A percentile compares a stretch with the other conserved stretches of the same genome.
These are phyloP conservation scores for Plasmodium reichenowi DNA, from an alignment of 169 alveolate genomes.

Conservation along the genomic window DNA sequence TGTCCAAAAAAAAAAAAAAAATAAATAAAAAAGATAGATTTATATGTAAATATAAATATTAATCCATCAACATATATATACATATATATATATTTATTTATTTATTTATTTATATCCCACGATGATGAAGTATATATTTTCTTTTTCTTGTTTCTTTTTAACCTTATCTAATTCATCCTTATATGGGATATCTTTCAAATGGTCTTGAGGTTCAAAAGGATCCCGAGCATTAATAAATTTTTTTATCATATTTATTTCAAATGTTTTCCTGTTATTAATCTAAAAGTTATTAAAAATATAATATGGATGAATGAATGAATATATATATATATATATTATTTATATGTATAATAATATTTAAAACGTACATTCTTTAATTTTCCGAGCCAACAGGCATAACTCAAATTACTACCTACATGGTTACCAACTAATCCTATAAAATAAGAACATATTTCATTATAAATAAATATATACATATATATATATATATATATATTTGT, in stretches of 20 bases:
- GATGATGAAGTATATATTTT: neutral
- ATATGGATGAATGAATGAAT: neutral
- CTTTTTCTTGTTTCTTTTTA: conserved; percentile 9
- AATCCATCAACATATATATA: neutral
- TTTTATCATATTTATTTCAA: conserved; percentile 39
- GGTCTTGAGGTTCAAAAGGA: conserved; percentile 69
- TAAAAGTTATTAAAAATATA: neutral
- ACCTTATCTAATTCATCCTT: conserved; percentile 74
- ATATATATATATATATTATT: neutral
- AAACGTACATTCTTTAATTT: conserved; percentile 16
- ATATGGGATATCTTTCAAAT: conserved; percentile 72
- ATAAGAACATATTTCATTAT: neutral
- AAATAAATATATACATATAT: neutral
- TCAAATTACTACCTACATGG: conserved; percentile 55
- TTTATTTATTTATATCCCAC: neutral
- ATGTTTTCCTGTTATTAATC: conserved; percentile 24
- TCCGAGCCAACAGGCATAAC: conserved; percentile 29
- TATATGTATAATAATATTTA: neutral
- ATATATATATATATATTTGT: neutral
- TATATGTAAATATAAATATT: neutral
- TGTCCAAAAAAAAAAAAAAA: neutral
- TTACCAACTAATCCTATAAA: conserved; percentile 39
- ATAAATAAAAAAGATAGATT: neutral
- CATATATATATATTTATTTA: neutral
- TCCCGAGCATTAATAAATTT: conserved; percentile 54